phyloP scores from a whole-genome alignment of 2,329 filamentous ascomycete genomes.

The Pseudogymnoascus sp. region DNA sequence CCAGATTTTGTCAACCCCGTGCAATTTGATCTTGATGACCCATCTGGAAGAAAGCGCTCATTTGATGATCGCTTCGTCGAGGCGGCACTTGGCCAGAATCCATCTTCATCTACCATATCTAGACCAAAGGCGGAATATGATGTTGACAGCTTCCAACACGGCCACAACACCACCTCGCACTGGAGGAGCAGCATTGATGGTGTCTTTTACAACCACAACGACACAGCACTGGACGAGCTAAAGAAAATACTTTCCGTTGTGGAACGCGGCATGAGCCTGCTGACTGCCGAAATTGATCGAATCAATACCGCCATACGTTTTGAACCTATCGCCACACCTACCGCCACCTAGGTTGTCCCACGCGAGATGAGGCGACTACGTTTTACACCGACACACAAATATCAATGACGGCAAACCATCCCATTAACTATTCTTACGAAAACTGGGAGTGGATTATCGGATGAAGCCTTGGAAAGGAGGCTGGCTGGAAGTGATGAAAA shows the following conservation, averaged over 20 bases:
- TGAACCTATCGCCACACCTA: neutral
- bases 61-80: constrained; percentile 31
- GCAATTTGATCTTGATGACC: constrained; percentile 26
- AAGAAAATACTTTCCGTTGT: constrained; percentile 28
- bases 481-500: neutral
- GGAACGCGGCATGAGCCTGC: constrained; percentile 26
- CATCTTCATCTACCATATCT: neutral
- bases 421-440: neutral
- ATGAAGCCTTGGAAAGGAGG: neutral
- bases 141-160: constrained; percentile 24
- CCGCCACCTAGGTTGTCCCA: neutral
- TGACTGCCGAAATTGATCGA: constrained; percentile 19
- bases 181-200: constrained; percentile 29
- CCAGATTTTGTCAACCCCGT: constrained; percentile 8
- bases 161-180: constrained; percentile 26
- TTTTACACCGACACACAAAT: neutral
- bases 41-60: constrained; percentile 17
- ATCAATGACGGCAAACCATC: neutral
- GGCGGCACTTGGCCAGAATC: constrained; percentile 20
- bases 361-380: neutral
- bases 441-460: neutral
- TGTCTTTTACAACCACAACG: constrained; percentile 28
- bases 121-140: constrained; percentile 20
- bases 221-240: constrained; percentile 25
- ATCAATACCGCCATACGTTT: constrained; percentile 11